Percentiles rank a stretch among this genome's conserved stretches.
phyloP scores from a whole-genome alignment of 306 rosid species.

The Prosopis cineraria region DNA sequence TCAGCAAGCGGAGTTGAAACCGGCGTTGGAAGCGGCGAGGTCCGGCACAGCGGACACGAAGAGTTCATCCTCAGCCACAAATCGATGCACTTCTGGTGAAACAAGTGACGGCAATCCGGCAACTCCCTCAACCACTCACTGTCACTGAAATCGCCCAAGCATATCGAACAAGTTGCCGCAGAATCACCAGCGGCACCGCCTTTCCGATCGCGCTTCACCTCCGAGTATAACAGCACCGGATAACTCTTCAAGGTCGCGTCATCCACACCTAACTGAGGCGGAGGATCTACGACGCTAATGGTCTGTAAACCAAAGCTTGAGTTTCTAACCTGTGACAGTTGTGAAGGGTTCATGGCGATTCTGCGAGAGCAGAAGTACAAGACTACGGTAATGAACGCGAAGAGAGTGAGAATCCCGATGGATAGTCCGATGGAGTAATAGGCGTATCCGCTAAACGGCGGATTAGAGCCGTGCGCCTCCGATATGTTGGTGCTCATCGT shows the following conservation, averaged over 20 bases:
- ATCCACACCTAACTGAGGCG: background rate
- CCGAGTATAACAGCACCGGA: constrained; percentile 41
- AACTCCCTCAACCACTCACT: constrained; percentile 41
- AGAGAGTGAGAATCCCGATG: constrained; percentile 18
- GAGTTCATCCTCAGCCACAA: constrained; percentile 43
- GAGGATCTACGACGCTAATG: background rate
- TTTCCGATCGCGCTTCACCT: constrained; percentile 29
- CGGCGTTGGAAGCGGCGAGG: constrained; percentile 39
- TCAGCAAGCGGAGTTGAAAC: constrained; percentile 41
- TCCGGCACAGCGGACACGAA: constrained; percentile 52
- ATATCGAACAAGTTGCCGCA: constrained; percentile 46
- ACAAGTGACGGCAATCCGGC: constrained; percentile 51
- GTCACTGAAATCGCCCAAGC: constrained; percentile 53
- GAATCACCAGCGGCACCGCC: background rate
- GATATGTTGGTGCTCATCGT: background rate
- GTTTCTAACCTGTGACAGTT: background rate
- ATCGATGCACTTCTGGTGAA: constrained; percentile 50
- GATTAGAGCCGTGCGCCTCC: background rate
- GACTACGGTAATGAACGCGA: constrained; percentile 7
- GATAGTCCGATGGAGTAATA: constrained; percentile 31
- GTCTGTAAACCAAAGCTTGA: background rate
- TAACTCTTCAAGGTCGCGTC: constrained; percentile 31
- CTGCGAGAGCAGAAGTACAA: constrained; percentile 24
- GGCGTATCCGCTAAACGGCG: background rate
- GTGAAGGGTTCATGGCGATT: background rate